phyloP scores from a whole-genome alignment of 2,329 filamentous ascomycete species.

The Thyridium curvatum region DNA sequence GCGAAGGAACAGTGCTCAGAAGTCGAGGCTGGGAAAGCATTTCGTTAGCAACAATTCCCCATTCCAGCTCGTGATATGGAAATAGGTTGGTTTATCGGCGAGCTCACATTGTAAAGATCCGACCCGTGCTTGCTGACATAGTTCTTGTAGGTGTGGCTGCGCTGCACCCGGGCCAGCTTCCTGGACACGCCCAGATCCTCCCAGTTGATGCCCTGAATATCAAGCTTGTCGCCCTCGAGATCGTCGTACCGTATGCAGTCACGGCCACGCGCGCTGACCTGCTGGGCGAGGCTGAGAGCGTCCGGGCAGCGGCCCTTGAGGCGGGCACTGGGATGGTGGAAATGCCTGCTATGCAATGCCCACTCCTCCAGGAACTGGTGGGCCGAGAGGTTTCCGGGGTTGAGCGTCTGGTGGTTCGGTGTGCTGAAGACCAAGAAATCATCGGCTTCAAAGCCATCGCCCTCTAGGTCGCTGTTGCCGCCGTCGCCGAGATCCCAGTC shows the following conservation, averaged over 20 bases:
- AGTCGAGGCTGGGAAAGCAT: slow-evolving; percentile 10
- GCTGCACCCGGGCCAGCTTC: slow-evolving; percentile 37
- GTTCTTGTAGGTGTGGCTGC: slow-evolving; percentile 46
- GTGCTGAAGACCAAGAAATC: no score
- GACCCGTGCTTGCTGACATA: slow-evolving; percentile 47
- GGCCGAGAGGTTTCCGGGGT: not conserved
- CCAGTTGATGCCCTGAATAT: slow-evolving; percentile 58
- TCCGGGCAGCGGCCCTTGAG: slow-evolving; percentile 8
- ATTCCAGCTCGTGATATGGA: no score
- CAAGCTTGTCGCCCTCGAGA: slow-evolving; percentile 47
- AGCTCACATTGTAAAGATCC: slow-evolving; percentile 42
- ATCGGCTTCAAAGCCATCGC: no score
- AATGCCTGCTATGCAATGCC: slow-evolving; percentile 4
- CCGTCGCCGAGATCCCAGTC: no score
- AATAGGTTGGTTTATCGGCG: not conserved
- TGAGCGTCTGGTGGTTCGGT: no score
- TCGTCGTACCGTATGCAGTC: slow-evolving; percentile 28
- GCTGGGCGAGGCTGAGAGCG: no score
- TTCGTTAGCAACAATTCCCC: not conserved
- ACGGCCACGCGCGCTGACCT: no score
- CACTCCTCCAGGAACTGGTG: slow-evolving; percentile 12
- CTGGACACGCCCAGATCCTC: slow-evolving; percentile 42
- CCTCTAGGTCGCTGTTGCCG: no score
- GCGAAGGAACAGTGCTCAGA: slow-evolving; percentile 26
- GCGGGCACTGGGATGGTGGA: slow-evolving; percentile 7